phyloP scores from a whole-genome alignment of 352 stramenopile genomes.

The Saprolegnia parasitica region DNA sequence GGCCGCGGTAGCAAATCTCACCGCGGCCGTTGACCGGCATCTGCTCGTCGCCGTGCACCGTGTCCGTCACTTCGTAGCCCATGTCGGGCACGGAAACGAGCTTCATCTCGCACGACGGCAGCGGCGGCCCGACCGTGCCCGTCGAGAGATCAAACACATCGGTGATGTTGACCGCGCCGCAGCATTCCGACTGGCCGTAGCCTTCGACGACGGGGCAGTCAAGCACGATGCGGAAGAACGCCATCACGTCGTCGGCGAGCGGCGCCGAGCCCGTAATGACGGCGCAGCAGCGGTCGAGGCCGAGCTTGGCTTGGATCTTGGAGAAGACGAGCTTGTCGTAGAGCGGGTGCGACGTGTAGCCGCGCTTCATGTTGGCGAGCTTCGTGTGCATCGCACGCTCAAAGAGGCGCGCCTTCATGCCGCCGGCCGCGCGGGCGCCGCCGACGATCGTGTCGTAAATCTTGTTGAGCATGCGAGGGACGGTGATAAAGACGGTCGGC shows the following conservation, averaged over 20 bases:
- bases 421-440: constrained; percentile 43
- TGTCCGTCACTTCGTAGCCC: constrained; percentile 43
- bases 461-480: constrained; percentile 86
- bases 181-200: constrained; percentile 88
- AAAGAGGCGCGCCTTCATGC: constrained; percentile 75
- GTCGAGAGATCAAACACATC: constrained; percentile 27
- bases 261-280: constrained; percentile 85
- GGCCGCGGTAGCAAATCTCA: constrained; percentile 45
- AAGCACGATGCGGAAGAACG: constrained; percentile 82
- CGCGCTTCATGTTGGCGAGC: constrained; percentile 43
- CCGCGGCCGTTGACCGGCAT: constrained; percentile 24
- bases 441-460: constrained; percentile 83
- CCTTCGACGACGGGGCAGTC: constrained; percentile 73
- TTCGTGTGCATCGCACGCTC: constrained; percentile 61
- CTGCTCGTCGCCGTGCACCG: constrained; percentile 5
- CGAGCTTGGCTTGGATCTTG: constrained; percentile 84
- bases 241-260: constrained; percentile 72
- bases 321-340: constrained; percentile 87
- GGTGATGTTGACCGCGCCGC: constrained; percentile 56
- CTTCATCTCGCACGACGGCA: constrained; percentile 66
- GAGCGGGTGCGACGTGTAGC: constrained; percentile 55
- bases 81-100: constrained; percentile 90
- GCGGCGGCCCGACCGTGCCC: constrained; percentile 84
- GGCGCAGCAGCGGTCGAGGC: constrained; percentile 60
- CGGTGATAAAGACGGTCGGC: constrained; percentile 73